A percentile compares a stretch with the other conserved stretches of the same genome.
These are phyloP conservation scores for Sparassis latifolia DNA, from an alignment of 1,284 basidiomycete genomes.

Conservation along the genomic window DNA sequence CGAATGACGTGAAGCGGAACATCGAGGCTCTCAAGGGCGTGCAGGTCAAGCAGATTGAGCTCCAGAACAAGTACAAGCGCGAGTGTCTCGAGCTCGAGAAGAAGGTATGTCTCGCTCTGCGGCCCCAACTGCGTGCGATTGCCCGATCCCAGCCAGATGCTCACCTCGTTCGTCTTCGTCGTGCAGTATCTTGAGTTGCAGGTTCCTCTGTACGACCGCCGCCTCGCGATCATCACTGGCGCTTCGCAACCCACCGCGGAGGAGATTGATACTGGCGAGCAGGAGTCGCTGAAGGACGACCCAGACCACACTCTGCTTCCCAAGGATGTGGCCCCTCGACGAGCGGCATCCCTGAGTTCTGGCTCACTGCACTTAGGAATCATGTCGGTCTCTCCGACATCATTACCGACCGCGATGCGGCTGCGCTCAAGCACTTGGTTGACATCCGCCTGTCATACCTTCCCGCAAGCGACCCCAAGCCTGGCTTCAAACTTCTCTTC, in stretches of 20 bases:
- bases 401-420: slow-evolving; percentile 91
- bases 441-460: slow-evolving; percentile 70
- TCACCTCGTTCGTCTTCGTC: too few species aligned
- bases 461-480: slow-evolving; percentile 57
- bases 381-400: slow-evolving; percentile 83
- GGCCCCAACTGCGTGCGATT: not conserved
- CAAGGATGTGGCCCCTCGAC: slow-evolving; percentile 32
- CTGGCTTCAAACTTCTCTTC: slow-evolving; percentile 91
- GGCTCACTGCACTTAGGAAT: slow-evolving; percentile 95
- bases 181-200: slow-evolving; percentile 78
- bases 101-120: too few species aligned
- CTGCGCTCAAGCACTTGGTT: slow-evolving; percentile 60
- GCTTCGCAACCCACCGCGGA: slow-evolving; percentile 69
- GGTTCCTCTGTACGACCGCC: slow-evolving; percentile 85
- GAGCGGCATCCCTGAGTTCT: slow-evolving; percentile 86
- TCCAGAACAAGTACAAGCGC: slow-evolving; percentile 94
- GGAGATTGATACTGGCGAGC: slow-evolving; percentile 80
- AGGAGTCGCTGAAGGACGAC: slow-evolving; percentile 62
- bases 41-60: slow-evolving; percentile 88
- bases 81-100: slow-evolving; percentile 97
- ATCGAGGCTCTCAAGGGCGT: slow-evolving; percentile 93
- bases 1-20: slow-evolving; percentile 76
- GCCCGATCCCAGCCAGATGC: not conserved
- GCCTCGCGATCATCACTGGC: slow-evolving; percentile 81
- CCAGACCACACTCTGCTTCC: slow-evolving; percentile 55